A percentile compares a stretch with the other conserved stretches of the same genome.
Evolutionary conservation across 495 filamentous ascomycete genomes (phyloP).

Genomic region (Penicillium bialowiezense): DNA sequence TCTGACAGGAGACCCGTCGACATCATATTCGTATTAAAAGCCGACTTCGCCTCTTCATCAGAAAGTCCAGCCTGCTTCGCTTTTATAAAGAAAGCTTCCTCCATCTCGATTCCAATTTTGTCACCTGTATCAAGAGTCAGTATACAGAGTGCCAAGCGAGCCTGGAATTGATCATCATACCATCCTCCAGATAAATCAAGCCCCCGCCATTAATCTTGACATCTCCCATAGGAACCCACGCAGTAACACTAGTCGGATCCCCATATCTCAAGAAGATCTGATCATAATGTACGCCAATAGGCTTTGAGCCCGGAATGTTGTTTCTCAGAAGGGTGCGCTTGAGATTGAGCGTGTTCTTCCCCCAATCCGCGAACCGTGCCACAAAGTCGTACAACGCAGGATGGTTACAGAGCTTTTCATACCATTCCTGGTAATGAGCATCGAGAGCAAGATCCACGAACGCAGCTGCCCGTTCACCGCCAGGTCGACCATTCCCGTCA

Average conservation of each 20-base stretch:
- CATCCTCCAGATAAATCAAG: constrained; percentile 59
- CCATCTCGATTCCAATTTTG: constrained; percentile 41
- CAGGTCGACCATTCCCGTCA: constrained; percentile 48
- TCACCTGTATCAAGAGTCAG: constrained; percentile 26
- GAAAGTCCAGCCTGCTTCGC: constrained; percentile 43
- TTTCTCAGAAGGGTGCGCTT: constrained; percentile 50
- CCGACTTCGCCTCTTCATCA: constrained; percentile 49
- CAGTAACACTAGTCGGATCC: constrained; percentile 55
- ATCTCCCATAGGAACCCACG: constrained; percentile 66
- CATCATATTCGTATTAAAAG: constrained; percentile 60
- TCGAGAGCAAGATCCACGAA: constrained; percentile 57
- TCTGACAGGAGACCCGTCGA: constrained; percentile 47
- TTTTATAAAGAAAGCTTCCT: constrained; percentile 45
- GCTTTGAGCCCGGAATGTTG: constrained; percentile 56
- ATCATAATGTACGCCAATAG: constrained; percentile 65
- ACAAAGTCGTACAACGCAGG: constrained; percentile 51
- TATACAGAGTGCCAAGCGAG: neutral
- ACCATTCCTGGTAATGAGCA: constrained; percentile 57
- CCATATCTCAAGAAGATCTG: constrained; percentile 63
- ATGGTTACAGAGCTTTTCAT: constrained; percentile 57
- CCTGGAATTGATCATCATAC: constrained; percentile 16
- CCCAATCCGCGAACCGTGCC: constrained; percentile 54
- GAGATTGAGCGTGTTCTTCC: constrained; percentile 44
- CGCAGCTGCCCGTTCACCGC: constrained; percentile 35
- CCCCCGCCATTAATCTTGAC: constrained; percentile 56